A percentile compares a stretch with the other conserved stretches of the same genome.
These are phyloP conservation scores for Torrubiella hemipterigena DNA, from an alignment of 2,329 filamentous ascomycete species.

Conservation along the genomic window DNA sequence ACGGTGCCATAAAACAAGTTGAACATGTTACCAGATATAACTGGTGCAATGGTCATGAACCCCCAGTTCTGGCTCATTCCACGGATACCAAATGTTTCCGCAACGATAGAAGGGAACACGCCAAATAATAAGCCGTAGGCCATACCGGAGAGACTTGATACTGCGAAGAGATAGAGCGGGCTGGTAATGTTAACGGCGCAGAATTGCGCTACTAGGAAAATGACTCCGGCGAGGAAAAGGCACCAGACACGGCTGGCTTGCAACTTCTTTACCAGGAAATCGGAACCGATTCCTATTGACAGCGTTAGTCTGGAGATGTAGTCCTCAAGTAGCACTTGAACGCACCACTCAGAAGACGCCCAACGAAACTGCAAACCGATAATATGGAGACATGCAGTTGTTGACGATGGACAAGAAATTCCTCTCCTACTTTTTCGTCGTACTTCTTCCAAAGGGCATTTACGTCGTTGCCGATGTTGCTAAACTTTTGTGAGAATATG, in stretches of 20 bases:
- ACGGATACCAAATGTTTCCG: slow-evolving; percentile 81
- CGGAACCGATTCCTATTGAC: slow-evolving; percentile 74
- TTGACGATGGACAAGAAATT: slow-evolving; percentile 70
- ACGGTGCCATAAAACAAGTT: slow-evolving; percentile 82
- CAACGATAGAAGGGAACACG: slow-evolving; percentile 79
- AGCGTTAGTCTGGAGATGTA: slow-evolving; percentile 7
- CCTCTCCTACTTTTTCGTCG: slow-evolving; percentile 58
- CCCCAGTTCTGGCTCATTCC: slow-evolving; percentile 95
- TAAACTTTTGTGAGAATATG: slow-evolving; percentile 19
- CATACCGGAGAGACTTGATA: slow-evolving; percentile 75
- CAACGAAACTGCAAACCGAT: slow-evolving; percentile 77
- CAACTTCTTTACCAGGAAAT: slow-evolving; percentile 73
- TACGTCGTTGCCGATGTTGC: slow-evolving; percentile 87
- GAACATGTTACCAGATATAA: slow-evolving; percentile 81
- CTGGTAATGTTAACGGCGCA: slow-evolving; percentile 64
- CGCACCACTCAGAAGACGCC: slow-evolving; percentile 65
- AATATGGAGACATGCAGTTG: slow-evolving; percentile 89
- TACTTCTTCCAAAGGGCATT: slow-evolving; percentile 83
- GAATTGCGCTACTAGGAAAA: slow-evolving; percentile 73
- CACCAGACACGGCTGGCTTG: slow-evolving; percentile 85
- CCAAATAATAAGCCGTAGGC: slow-evolving; percentile 92
- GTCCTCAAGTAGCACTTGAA: slow-evolving; percentile 7
- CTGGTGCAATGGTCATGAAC: slow-evolving; percentile 80
- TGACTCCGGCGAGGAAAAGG: slow-evolving; percentile 59
- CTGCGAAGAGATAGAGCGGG: slow-evolving; percentile 62